Evolutionary conservation across 164 flowering plant genomes (phyloP), one percentile per base, ranked within the genome.

Genomic region (Stephania yunnanensis): DNA sequence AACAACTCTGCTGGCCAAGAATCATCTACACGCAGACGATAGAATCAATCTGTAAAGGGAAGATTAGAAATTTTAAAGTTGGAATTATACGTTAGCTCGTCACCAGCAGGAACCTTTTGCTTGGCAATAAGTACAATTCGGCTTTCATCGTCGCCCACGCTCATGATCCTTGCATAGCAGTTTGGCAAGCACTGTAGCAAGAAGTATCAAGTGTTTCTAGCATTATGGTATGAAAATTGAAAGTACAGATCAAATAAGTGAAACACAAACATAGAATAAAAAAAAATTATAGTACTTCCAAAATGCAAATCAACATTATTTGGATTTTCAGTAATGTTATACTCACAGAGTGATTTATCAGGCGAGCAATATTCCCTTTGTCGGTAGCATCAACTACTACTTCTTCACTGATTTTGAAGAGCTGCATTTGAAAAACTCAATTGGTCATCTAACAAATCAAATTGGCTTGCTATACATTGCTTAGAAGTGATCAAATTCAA

Each of bases 121-220:
- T 93, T 93, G 0, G 99, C 97, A 85, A 95, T 89, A 44, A 95
- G 92, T n/a, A 95, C 99, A 31, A 95, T 92, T 74, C 95, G 84
- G 80, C 86, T 90, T 81, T 93, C 88, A 31, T 84, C 90, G 68
- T 84, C 86, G 46, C 92, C 89, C 29, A 88, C 86, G 69, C 92
- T 93, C 97, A 95, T 86, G 53, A 95, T 93, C 83, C 99, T 89
- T 29, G 99, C 96, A 83, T 89, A 95, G 83, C 98, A 93, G 78
- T 93, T 95, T n/a, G 99, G 98, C 91, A 81, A 86, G 79, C 99
- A 95, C 99, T 95, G 87, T 80, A 78, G 12, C 52, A 73, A 63
- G 19, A 68, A 15, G n/a, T 10, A 74, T 12, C n/a, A 76, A 70
- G 10, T 19, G 71, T 46, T 73, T 50, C 42, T 55, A 63, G 70